Evolutionary conservation across 2,329 filamentous ascomycete genomes (phyloP).

Genomic region (Chaetomium sp.): DNA sequence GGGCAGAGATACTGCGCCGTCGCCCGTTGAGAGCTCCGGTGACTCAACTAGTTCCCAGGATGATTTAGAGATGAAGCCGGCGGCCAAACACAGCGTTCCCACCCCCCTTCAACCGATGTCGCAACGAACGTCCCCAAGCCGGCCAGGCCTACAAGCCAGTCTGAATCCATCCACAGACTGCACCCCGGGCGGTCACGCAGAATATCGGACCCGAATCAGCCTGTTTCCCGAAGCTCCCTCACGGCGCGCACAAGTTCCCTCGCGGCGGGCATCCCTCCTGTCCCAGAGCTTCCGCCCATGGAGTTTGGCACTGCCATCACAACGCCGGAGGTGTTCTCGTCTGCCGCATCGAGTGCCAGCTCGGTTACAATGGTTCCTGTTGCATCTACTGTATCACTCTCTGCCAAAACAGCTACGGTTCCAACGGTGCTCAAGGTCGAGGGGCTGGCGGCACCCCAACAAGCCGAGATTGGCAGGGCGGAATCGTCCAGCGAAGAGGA

Average conservation of each 20-base stretch:
- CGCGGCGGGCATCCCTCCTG: constrained; percentile 34
- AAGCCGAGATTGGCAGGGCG: constrained; percentile 12
- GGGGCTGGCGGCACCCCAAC: not conserved
- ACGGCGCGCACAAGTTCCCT: constrained; percentile 23
- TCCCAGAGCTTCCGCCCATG: constrained; percentile 33
- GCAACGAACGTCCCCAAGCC: constrained; percentile 18
- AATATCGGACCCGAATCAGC: constrained; percentile 30
- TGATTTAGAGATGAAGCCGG: constrained; percentile 45
- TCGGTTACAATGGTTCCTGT: constrained; percentile 31
- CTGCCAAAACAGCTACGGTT: constrained; percentile 20
- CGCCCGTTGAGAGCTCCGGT: constrained; percentile 43
- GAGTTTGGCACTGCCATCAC: constrained; percentile 30
- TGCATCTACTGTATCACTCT: constrained; percentile 27
- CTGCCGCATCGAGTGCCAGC: constrained; percentile 28
- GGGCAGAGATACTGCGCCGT: constrained; percentile 28
- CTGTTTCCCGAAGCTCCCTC: constrained; percentile 19
- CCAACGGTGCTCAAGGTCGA: constrained; percentile 15
- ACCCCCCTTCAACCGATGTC: not conserved
- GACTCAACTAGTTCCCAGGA: constrained; percentile 46
- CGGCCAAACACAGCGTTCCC: constrained; percentile 27
- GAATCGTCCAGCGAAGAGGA: constrained; percentile 22
- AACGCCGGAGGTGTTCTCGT: constrained; percentile 22
- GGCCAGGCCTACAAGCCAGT: constrained; percentile 25
- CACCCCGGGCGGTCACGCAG: constrained; percentile 35
- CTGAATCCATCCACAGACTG: constrained; percentile 33